Conservation (phyloP, 1,284 basidiomycete species). For the Agaricales sp. region DNA sequence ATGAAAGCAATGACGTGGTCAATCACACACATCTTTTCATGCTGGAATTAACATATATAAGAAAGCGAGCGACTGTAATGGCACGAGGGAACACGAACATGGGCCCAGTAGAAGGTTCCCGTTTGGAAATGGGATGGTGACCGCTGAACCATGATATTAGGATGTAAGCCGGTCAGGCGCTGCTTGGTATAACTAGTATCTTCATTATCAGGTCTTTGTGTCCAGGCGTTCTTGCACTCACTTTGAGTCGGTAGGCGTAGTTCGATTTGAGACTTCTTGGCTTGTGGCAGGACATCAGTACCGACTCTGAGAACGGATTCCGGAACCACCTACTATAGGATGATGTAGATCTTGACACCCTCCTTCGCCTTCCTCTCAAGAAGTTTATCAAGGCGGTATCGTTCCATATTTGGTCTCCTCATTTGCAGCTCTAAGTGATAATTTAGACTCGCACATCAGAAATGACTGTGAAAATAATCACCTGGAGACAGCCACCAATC, state of each 20-base stretch:
- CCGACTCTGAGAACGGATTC: background rate
- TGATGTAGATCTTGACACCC: constrained; percentile 95
- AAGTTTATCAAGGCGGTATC: constrained; percentile 83
- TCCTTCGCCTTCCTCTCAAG: constrained; percentile 91
- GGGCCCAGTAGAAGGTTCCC: constrained; percentile 97
- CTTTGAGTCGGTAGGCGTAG: constrained; percentile 90
- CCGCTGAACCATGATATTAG: constrained; percentile 93
- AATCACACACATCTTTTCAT: constrained; percentile 97
- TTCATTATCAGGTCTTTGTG: constrained; percentile 10
- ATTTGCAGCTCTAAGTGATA: constrained; percentile 61
- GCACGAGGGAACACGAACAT: constrained; percentile 41
- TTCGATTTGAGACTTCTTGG: constrained; percentile 95
- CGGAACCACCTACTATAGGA: constrained; percentile 73
- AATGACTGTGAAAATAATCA: constrained; percentile 22
- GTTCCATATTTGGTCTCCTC: constrained; percentile 75
- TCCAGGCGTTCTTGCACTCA: constrained; percentile 23
- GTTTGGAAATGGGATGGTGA: constrained; percentile 97
- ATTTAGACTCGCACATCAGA: constrained; percentile 3
- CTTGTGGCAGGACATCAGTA: constrained; percentile 25
- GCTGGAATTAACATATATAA: constrained; percentile 33
- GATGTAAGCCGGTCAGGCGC: constrained; percentile 76
- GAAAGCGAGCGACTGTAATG: constrained; percentile 5
- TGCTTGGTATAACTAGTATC: constrained; percentile 78
- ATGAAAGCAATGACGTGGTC: constrained; percentile 97
- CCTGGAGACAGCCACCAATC: constrained; percentile 94